These are phyloP conservation scores for Malassezia obtusa DNA, from an alignment of 1,284 basidiomycete genomes.

Conservation along the genomic window DNA sequence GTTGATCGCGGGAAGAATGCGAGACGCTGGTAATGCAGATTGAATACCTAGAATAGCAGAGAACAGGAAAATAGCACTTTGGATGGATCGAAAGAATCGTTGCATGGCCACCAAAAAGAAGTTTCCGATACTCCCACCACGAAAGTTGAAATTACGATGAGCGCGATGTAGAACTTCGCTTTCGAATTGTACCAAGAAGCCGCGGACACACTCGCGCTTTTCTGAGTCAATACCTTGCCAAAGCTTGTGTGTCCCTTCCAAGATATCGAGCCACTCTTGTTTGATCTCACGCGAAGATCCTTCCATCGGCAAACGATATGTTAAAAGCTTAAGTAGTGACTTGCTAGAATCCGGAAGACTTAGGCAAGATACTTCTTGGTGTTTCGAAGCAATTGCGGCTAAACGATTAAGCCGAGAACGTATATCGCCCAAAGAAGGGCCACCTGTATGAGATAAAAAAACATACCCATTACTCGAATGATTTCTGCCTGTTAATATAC, in stretches of 20 bases:
- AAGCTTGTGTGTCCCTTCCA: slow-evolving; percentile 72
- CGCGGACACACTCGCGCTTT: slow-evolving; percentile 79
- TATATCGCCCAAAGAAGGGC: slow-evolving; percentile 50
- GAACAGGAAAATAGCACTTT: slow-evolving; percentile 90
- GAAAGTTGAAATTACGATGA: slow-evolving; percentile 43
- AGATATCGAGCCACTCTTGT: slow-evolving; percentile 80
- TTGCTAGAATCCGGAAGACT: slow-evolving; percentile 30
- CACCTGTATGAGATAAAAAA: slow-evolving; percentile 12
- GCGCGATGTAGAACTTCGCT: slow-evolving; percentile 73
- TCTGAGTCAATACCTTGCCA: slow-evolving; percentile 86
- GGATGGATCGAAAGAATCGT: slow-evolving; percentile 42
- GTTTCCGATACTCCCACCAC: slow-evolving; percentile 41
- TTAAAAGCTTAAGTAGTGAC: slow-evolving; percentile 65
- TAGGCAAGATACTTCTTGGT: slow-evolving; percentile 50
- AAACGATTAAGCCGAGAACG: slow-evolving; percentile 69
- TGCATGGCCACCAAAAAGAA: slow-evolving; percentile 40
- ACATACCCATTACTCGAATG: slow-evolving; percentile 27
- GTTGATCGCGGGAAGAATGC: slow-evolving; percentile 76
- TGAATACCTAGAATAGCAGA: slow-evolving; percentile 70
- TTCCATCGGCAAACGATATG: slow-evolving; percentile 65
- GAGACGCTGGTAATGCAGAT: slow-evolving; percentile 49
- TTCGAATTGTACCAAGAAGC: slow-evolving; percentile 65
- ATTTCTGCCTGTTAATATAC: slow-evolving; percentile 18
- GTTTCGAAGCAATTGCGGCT: slow-evolving; percentile 58
- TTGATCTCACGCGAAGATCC: slow-evolving; percentile 66